Conservation (phyloP, 495 filamentous ascomycete genomes). For the Aspergillus biplanus region DNA sequence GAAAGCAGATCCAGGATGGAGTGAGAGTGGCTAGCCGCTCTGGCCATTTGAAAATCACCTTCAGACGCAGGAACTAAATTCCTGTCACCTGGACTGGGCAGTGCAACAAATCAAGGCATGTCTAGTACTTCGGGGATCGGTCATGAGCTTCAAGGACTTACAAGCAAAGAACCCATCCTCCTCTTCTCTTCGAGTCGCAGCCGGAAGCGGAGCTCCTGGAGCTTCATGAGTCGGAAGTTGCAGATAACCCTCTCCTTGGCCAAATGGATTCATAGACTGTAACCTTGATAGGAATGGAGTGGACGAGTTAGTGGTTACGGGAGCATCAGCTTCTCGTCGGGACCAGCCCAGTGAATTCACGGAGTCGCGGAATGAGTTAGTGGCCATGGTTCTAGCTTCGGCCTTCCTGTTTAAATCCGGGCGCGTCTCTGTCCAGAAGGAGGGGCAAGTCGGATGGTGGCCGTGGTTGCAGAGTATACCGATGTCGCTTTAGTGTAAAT, state of each 20-base stretch:
- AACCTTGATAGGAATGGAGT: slow-evolving; percentile 79
- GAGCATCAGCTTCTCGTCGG: slow-evolving; percentile 78
- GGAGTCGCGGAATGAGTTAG: slow-evolving; percentile 85
- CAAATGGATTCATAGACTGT: slow-evolving; percentile 87
- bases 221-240: slow-evolving; percentile 84
- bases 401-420: neutral
- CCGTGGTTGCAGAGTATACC: slow-evolving; percentile 31
- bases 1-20: neutral
- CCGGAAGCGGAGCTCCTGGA: slow-evolving; percentile 85
- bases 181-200: slow-evolving; percentile 83
- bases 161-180: slow-evolving; percentile 94
- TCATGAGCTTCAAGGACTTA: slow-evolving; percentile 63
- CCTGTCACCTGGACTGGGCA: slow-evolving; percentile 41
- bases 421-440: neutral
- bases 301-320: slow-evolving; percentile 74
- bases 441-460: neutral
- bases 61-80: slow-evolving; percentile 46
- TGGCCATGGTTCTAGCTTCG: slow-evolving; percentile 67
- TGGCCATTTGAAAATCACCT: slow-evolving; percentile 31
- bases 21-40: slow-evolving; percentile 1
- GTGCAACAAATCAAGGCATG: slow-evolving; percentile 29
- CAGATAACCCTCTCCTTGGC: slow-evolving; percentile 79
- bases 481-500: slow-evolving; percentile 22
- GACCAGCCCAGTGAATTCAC: slow-evolving; percentile 97
- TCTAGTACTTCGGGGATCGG: slow-evolving; percentile 15